Evolutionary conservation across 495 filamentous ascomycete genomes (phyloP).

Genomic region (Clavariopsis aquatica): DNA sequence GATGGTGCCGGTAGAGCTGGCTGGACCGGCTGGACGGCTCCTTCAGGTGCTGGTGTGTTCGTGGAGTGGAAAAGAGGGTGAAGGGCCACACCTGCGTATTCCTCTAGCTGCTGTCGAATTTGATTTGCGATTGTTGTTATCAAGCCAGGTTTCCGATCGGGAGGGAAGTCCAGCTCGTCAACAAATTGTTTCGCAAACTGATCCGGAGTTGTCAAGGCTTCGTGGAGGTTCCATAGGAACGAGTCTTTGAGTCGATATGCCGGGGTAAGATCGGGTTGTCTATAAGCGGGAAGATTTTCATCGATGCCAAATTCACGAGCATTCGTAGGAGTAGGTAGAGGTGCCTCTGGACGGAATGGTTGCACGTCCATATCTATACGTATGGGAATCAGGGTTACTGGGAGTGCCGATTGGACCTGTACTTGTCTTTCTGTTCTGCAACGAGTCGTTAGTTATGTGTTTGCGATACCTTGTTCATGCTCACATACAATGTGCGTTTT

Average conservation of each 20-base stretch:
- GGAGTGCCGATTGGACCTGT: slow-evolving; percentile 79
- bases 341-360: slow-evolving; percentile 69
- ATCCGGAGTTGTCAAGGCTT: slow-evolving; percentile 90
- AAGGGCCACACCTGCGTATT: slow-evolving; percentile 91
- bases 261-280: slow-evolving; percentile 71
- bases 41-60: slow-evolving; percentile 51
- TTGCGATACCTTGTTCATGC: not conserved
- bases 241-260: slow-evolving; percentile 86
- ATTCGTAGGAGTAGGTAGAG: slow-evolving; percentile 67
- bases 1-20: slow-evolving; percentile 46
- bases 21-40: slow-evolving; percentile 41
- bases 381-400: slow-evolving; percentile 89
- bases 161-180: slow-evolving; percentile 90
- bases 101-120: slow-evolving; percentile 91
- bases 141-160: slow-evolving; percentile 57
- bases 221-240: slow-evolving; percentile 97
- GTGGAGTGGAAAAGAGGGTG: slow-evolving; percentile 84
- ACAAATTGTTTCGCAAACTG: slow-evolving; percentile 89
- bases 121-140: slow-evolving; percentile 83
- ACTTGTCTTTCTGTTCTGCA: slow-evolving; percentile 66
- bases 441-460: not conserved
- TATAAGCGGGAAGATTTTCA: slow-evolving; percentile 70
- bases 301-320: slow-evolving; percentile 63
- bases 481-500: slow-evolving; percentile 50
- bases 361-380: slow-evolving; percentile 93